phyloP scores from a whole-genome alignment of 768 basidiomycete genomes.

The Rhodotorula diobovata region DNA sequence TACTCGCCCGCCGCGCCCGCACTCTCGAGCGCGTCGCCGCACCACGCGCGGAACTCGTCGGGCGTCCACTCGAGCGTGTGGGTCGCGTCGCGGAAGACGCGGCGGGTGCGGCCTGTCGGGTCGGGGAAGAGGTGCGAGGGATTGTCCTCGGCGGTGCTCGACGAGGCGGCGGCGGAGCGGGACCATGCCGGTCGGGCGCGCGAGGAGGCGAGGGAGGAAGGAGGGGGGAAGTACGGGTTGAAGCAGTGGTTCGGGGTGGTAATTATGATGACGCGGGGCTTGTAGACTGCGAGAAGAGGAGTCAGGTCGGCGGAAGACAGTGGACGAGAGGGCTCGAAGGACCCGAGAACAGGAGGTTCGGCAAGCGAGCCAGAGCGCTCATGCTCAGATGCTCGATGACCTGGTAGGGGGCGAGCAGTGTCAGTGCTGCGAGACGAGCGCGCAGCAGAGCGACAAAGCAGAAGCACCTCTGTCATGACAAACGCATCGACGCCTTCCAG shows the following conservation, averaged over 20 bases:
- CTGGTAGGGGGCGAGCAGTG: too few relatives aligned
- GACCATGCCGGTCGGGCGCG: slow-evolving; percentile 52
- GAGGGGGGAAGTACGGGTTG: slow-evolving; percentile 53
- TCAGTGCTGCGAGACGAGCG: too few relatives aligned
- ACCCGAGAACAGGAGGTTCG: slow-evolving; percentile 58
- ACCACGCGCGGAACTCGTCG: slow-evolving; percentile 71
- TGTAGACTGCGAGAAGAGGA: slow-evolving; percentile 51
- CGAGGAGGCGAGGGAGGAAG: neutral
- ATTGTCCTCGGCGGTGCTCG: slow-evolving; percentile 45
- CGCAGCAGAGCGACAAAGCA: neutral
- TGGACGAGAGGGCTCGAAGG: too few relatives aligned
- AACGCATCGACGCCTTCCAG: slow-evolving; percentile 58
- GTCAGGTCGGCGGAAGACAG: neutral
- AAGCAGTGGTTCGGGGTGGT: slow-evolving; percentile 67
- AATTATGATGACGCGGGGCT: slow-evolving; percentile 65
- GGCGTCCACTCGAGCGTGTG: slow-evolving; percentile 87
- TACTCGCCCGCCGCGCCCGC: slow-evolving; percentile 12
- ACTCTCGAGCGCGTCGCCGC: neutral
- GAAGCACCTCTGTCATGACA: slow-evolving; percentile 48
- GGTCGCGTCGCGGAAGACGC: slow-evolving; percentile 73
- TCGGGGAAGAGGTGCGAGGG: slow-evolving; percentile 55
- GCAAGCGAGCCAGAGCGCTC: slow-evolving; percentile 59
- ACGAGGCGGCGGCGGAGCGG: too few relatives aligned
- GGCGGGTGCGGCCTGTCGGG: slow-evolving; percentile 66
- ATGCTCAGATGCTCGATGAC: slow-evolving; percentile 76